Evolutionary conservation across 768 basidiomycete species (phyloP).

Genomic region (Tylopilus plumbeoviolaceoides): DNA sequence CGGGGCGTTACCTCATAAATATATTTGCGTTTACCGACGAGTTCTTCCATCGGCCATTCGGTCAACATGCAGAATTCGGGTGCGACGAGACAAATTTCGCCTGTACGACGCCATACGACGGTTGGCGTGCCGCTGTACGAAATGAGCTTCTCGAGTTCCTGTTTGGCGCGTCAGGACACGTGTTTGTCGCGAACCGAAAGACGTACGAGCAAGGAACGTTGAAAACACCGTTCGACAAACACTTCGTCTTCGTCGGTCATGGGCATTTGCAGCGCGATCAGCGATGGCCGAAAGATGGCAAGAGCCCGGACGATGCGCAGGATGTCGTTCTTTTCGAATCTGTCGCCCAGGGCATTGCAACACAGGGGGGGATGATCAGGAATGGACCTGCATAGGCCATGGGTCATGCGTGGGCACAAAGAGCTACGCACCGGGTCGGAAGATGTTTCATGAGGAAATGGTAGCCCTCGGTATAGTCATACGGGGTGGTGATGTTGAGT

Average conservation of each 20-base stretch:
- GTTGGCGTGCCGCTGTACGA: conserved; percentile 97
- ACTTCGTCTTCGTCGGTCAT: conserved; percentile 94
- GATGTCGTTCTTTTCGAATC: conserved; percentile 96
- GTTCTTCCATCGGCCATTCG: conserved; percentile 83
- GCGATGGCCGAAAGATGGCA: conserved; percentile 92
- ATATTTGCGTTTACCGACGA: conserved; percentile 56
- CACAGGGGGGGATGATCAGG: conserved; percentile 36
- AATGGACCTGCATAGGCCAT: conserved; percentile 38
- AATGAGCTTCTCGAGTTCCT: conserved; percentile 97
- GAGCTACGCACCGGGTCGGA: conserved; percentile 64
- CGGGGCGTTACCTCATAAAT: conserved; percentile 32
- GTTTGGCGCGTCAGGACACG: conserved; percentile 2
- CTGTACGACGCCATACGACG: conserved; percentile 95
- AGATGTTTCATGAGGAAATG: conserved; percentile 96
- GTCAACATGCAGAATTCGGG: conserved; percentile 95
- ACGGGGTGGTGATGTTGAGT: conserved; percentile 64
- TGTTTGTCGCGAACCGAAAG: neutral
- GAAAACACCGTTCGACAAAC: conserved; percentile 94
- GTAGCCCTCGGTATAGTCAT: conserved; percentile 95
- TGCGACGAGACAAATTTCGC: conserved; percentile 95
- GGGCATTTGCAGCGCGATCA: conserved; percentile 98
- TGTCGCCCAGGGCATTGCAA: conserved; percentile 35
- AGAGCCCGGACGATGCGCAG: conserved; percentile 91
- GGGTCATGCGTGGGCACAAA: conserved; percentile 30
- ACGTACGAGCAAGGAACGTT: conserved; percentile 82